Evolutionary conservation across 306 rosid genomes (phyloP).

Genomic region (Clitoria ternatea): DNA sequence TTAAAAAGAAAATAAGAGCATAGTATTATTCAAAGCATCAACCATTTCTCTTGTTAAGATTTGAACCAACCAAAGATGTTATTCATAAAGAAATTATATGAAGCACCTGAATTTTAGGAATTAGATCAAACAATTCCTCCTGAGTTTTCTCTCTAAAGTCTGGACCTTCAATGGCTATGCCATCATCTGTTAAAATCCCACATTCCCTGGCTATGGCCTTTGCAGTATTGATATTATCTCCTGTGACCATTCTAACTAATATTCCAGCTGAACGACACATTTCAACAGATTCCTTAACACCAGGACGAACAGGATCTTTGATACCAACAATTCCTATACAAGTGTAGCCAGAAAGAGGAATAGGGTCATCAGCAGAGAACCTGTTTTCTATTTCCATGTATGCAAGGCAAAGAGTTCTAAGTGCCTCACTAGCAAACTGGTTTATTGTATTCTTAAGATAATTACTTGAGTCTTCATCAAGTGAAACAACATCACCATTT

Average conservation of each 20-base stretch:
- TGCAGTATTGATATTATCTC: slow-evolving; percentile 88
- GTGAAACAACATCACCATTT: slow-evolving; percentile 65
- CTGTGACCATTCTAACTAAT: slow-evolving; percentile 87
- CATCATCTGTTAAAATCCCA: slow-evolving; percentile 93
- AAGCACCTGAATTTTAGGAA: slow-evolving; percentile 89
- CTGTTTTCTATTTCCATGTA: slow-evolving; percentile 65
- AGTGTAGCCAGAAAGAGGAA: slow-evolving; percentile 81
- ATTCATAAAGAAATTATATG: background rate
- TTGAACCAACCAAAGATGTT: background rate
- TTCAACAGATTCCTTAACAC: slow-evolving; percentile 93
- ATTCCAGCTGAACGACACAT: slow-evolving; percentile 84
- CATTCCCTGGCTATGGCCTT: slow-evolving; percentile 98
- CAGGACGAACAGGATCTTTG: slow-evolving; percentile 97
- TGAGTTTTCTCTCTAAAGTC: slow-evolving; percentile 71
- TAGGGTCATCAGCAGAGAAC: slow-evolving; percentile 44
- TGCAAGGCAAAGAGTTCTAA: slow-evolving; percentile 90
- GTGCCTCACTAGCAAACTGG: slow-evolving; percentile 86
- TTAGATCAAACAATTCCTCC: slow-evolving; percentile 70
- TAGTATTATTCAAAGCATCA: slow-evolving; percentile 21
- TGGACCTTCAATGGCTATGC: slow-evolving; percentile 95
- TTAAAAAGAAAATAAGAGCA: slow-evolving; percentile 23
- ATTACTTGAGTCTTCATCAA: slow-evolving; percentile 51
- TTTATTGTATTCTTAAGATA: slow-evolving; percentile 51
- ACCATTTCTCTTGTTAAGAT: background rate
- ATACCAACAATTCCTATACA: slow-evolving; percentile 89